Percentiles rank a stretch among this genome's conserved stretches.
Conservation (phyloP, 441 rosid species). For the Syzygium malaccense region DNA sequence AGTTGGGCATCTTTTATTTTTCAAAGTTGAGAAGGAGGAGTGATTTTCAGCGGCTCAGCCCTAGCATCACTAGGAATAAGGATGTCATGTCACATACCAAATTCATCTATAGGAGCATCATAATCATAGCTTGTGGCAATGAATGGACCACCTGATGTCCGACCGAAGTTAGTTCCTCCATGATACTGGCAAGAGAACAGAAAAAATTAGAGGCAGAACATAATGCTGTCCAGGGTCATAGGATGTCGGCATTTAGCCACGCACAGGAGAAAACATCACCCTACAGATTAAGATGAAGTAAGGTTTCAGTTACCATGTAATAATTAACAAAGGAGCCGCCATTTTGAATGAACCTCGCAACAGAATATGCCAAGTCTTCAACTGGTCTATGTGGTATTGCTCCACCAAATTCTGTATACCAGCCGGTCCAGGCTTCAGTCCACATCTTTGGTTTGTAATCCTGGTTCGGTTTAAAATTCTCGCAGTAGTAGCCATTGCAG, state of each 20-base stretch:
- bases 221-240: not conserved
- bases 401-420: constrained; percentile 22
- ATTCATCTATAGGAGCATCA: constrained; percentile 72
- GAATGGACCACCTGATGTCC: constrained; percentile 64
- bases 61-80: not conserved
- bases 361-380: constrained; percentile 53
- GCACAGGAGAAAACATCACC: not conserved
- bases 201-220: not conserved
- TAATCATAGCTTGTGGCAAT: constrained; percentile 70
- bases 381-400: constrained; percentile 41
- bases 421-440: constrained; percentile 16
- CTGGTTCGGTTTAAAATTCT: constrained; percentile 8
- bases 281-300: not conserved
- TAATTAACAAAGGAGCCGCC: constrained; percentile 51
- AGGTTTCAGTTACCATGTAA: constrained; percentile 40
- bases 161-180: constrained; percentile 62
- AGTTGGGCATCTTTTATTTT: not conserved
- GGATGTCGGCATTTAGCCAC: not conserved
- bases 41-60: not conserved
- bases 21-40: not conserved
- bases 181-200: constrained; percentile 36
- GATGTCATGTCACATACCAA: constrained; percentile 25
- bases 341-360: constrained; percentile 45
- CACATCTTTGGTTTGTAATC: constrained; percentile 13
- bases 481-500: constrained; percentile 15